phyloP scores from a whole-genome alignment of 441 rosid species.

The Capsella rubella region DNA sequence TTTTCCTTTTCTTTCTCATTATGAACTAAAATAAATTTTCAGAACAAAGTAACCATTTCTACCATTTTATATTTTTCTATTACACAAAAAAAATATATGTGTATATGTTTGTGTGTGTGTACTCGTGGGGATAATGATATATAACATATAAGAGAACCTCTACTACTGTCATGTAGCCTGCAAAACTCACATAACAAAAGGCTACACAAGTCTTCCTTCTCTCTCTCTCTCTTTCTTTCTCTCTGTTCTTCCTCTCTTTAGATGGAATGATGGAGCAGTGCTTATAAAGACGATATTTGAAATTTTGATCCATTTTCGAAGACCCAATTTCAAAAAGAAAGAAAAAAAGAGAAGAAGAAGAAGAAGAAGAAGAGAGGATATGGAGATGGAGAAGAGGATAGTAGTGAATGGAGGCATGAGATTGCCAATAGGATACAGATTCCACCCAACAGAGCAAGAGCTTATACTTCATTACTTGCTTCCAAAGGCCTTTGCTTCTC shows the following conservation, averaged over 20 bases:
- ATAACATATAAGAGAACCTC: constrained; percentile 31
- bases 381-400: constrained; percentile 46
- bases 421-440: constrained; percentile 58
- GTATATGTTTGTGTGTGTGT: constrained; percentile 1
- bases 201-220: constrained; percentile 31
- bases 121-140: constrained; percentile 15
- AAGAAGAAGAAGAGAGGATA: constrained; percentile 26
- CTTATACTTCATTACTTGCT: constrained; percentile 60
- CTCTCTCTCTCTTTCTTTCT: constrained; percentile 13
- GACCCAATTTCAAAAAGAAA: not conserved
- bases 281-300: constrained; percentile 25
- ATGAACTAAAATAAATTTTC: constrained; percentile 37
- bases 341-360: constrained; percentile 2
- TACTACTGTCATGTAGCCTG: constrained; percentile 39
- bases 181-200: constrained; percentile 31
- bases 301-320: constrained; percentile 10
- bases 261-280: constrained; percentile 35
- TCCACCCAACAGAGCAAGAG: constrained; percentile 64
- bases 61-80: constrained; percentile 9
- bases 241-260: constrained; percentile 6
- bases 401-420: constrained; percentile 50
- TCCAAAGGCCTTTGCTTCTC: constrained; percentile 49
- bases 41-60: constrained; percentile 33
- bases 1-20: constrained; percentile 25
- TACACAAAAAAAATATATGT: constrained; percentile 1